Base-by-base conservation (phyloP, 352 stramenopile species). In the Globisporangium nunn region DNA sequence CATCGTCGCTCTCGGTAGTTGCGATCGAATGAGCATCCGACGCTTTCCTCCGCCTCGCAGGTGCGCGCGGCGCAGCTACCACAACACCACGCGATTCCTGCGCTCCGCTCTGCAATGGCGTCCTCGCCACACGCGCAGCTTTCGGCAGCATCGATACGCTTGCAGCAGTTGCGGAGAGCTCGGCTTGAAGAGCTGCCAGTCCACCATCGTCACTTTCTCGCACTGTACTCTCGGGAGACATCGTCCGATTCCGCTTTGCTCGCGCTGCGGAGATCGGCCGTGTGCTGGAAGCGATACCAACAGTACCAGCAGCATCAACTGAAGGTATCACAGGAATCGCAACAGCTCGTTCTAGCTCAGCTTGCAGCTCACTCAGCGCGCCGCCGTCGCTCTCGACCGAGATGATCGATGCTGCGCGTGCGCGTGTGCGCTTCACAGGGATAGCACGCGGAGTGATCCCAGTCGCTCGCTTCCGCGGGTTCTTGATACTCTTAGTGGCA, bases 1-100 rank as follows among this genome's bases (percentile, higher is more conserved):
- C 49, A 8, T 63, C 63, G 50, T 70, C 71, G 52, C 59, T 72
- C 33, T 71, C 62, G 3, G 64, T 68, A 14, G 60, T 59, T 1
- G 54, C 57, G 6, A 49, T 48, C 30, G 61, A 72, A 7, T 59
- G 50, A 3, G 59, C 51, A 23, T 64, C 66, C 44, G 54, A 54
- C 28, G 50, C 7, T 11, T 57, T 48, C 7, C 41, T 45, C 8
- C 35, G 35, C 6, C n/a, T 35, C 3, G 35, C 14, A 17, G 37
- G 10, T 37, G 33, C 33, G 33, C 33, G 33, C 3, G 33, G 37
- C 37, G 10, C 10, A 5, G 11, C 35, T 6, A 40, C 7, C 4
- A 45, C 31, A 12, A 52, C 28, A 11, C 44, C 12, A 10, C 31
- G 53, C n/a, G 29, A 18, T 23, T 23, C 23, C 39, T 31, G 33